phyloP scores from a whole-genome alignment of 352 stramenopile genomes.

The Pythium aquatile region DNA sequence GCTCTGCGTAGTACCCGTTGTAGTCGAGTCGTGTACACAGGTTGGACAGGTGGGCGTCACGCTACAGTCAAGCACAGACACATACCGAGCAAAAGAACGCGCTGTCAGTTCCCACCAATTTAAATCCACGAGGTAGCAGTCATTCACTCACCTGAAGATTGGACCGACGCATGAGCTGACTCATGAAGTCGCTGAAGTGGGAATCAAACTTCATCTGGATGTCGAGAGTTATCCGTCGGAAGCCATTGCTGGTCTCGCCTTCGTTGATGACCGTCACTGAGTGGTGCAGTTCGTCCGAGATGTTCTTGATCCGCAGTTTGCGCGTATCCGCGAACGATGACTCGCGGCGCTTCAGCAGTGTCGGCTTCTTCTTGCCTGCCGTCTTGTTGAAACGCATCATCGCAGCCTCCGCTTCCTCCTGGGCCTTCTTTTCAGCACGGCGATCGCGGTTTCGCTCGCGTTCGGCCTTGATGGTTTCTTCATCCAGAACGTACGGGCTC shows the following conservation, averaged over 20 bases:
- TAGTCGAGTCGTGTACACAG: constrained; percentile 78
- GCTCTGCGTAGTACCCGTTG: constrained; percentile 63
- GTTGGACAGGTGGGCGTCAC: constrained; percentile 64
- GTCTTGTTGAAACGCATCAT: constrained; percentile 55
- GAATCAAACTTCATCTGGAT: constrained; percentile 88
- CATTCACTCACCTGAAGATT: constrained; percentile 60
- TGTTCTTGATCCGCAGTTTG: constrained; percentile 72
- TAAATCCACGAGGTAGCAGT: background rate
- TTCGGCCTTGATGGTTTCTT: constrained; percentile 85
- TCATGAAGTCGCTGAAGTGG: constrained; percentile 87
- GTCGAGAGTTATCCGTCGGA: constrained; percentile 74
- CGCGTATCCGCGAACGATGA: constrained; percentile 80
- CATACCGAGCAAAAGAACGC: too few species aligned
- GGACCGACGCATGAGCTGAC: constrained; percentile 80
- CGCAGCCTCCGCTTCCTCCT: constrained; percentile 75
- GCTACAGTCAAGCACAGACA: constrained; percentile 20
- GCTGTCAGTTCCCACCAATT: background rate
- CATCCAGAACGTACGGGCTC: constrained; percentile 75
- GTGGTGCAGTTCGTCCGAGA: constrained; percentile 76
- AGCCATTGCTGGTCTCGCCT: constrained; percentile 68
- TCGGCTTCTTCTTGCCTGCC: constrained; percentile 56
- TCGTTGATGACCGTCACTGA: constrained; percentile 60
- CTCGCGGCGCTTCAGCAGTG: constrained; percentile 52
- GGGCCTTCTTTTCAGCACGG: constrained; percentile 74
- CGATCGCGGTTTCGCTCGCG: constrained; percentile 73